These are phyloP conservation scores for Penicillium crustosum DNA, from an alignment of 2,329 filamentous ascomycete species.

Conservation along the genomic window DNA sequence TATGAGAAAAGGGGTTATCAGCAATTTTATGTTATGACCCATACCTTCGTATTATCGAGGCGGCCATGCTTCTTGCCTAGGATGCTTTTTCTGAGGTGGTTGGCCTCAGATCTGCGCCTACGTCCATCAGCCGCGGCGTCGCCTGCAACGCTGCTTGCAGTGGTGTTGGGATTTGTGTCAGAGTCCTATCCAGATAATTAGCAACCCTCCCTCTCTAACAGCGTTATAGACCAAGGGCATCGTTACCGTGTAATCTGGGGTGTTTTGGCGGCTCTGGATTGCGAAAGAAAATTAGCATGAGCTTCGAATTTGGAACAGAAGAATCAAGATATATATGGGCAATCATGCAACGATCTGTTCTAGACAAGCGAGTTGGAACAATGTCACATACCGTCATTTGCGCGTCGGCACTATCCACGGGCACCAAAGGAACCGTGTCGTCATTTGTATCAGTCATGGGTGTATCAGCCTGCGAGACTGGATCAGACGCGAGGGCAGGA, in stretches of 20 bases:
- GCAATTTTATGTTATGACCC: slow-evolving; percentile 12
- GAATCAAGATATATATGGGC: not conserved
- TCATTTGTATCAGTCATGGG: slow-evolving; percentile 48
- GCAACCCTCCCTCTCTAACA: not conserved
- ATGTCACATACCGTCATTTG: slow-evolving; percentile 37
- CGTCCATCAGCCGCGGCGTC: slow-evolving; percentile 73
- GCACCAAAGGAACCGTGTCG: slow-evolving; percentile 36
- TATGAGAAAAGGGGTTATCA: slow-evolving; percentile 13
- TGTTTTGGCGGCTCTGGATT: slow-evolving; percentile 54
- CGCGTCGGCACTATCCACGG: slow-evolving; percentile 40
- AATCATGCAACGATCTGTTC: no score
- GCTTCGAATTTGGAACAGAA: not conserved
- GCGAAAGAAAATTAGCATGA: slow-evolving; percentile 13
- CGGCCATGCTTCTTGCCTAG: slow-evolving; percentile 93
- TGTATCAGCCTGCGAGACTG: slow-evolving; percentile 47
- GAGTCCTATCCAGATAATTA: slow-evolving; percentile 51
- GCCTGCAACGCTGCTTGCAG: slow-evolving; percentile 80
- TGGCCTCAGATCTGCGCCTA: slow-evolving; percentile 81
- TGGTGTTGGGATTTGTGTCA: slow-evolving; percentile 65
- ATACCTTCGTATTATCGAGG: slow-evolving; percentile 87
- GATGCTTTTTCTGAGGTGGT: slow-evolving; percentile 85
- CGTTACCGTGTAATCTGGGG: slow-evolving; percentile 61
- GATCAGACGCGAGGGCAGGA: slow-evolving; percentile 41
- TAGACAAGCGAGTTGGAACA: not conserved
- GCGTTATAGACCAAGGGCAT: not conserved